Evolutionary conservation across 177 flowering plant species (phyloP).

Genomic region (Vitis hybrid): DNA sequence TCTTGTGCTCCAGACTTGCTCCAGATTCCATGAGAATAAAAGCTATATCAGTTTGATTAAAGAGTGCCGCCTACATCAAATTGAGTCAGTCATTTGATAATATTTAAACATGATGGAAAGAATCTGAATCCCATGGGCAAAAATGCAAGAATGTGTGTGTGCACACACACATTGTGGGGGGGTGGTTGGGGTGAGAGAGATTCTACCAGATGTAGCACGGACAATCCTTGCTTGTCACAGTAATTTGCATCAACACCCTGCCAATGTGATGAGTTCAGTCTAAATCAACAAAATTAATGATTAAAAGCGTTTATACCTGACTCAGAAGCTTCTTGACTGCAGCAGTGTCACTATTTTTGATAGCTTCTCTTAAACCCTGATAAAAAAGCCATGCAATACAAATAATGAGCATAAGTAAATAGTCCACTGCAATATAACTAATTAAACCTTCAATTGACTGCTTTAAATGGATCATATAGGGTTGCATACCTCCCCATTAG

Average conservation of each 20-base stretch:
- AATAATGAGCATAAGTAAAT: neutral
- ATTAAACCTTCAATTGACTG: neutral
- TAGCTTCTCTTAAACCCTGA: constrained; percentile 95
- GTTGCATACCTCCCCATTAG: constrained; percentile 84
- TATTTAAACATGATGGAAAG: neutral
- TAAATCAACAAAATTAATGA: neutral
- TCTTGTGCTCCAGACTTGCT: constrained; percentile 69
- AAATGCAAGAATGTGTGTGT: neutral
- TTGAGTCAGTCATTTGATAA: constrained; percentile 5
- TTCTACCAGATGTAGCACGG: constrained; percentile 86
- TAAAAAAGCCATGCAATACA: constrained; percentile 8
- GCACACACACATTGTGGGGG: neutral
- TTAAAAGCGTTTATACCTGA: constrained; percentile 46
- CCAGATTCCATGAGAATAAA: constrained; percentile 87
- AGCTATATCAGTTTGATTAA: constrained; percentile 84
- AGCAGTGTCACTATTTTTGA: constrained; percentile 70
- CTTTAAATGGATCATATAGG: constrained; percentile 2
- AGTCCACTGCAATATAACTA: neutral
- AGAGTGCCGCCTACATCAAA: constrained; percentile 77
- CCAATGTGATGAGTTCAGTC: neutral
- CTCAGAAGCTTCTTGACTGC: constrained; percentile 76
- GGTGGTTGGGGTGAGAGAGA: constrained; percentile 13
- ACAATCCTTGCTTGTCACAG: constrained; percentile 88
- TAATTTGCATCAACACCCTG: constrained; percentile 98
- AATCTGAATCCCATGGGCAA: neutral